Conservation (phyloP, 164 flowering plant genomes). For the Magnolia sinica region DNA sequence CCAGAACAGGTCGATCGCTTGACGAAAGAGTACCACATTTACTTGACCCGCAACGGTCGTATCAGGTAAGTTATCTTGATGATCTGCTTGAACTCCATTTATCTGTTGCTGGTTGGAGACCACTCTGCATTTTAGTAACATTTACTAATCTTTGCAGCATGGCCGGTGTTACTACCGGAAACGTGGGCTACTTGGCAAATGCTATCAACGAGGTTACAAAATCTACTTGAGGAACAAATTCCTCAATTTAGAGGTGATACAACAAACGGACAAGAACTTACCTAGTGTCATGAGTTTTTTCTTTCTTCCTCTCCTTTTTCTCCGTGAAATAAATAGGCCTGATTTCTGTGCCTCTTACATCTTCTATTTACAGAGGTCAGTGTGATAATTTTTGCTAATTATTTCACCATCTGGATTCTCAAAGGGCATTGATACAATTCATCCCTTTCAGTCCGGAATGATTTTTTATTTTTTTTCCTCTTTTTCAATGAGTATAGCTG, state of each 20-base stretch:
- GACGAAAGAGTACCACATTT: conserved; percentile 80
- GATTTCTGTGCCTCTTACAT: not conserved
- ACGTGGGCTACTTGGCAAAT: conserved; percentile 85
- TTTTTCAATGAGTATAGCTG: not conserved
- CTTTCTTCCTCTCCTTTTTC: not conserved
- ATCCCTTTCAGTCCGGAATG: conserved; percentile 4
- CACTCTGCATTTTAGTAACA: conserved; percentile 4
- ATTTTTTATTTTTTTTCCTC: not conserved
- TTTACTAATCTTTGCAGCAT: conserved; percentile 45
- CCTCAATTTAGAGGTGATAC: not conserved
- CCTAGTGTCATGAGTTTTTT: not conserved
- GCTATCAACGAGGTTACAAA: conserved; percentile 88
- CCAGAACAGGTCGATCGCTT: conserved; percentile 92
- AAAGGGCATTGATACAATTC: not conserved
- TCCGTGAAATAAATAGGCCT: not conserved
- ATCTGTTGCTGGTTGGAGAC: not conserved
- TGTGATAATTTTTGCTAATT: conserved; percentile 2
- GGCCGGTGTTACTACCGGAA: conserved; percentile 88
- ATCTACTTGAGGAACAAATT: conserved; percentile 27
- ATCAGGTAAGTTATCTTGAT: conserved; percentile 53
- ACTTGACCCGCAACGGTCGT: conserved; percentile 95
- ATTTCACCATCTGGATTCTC: not conserved
- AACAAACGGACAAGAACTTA: not conserved
- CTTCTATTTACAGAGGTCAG: not conserved
- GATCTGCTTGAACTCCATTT: not conserved